Conservation (phyloP, 2,329 filamentous ascomycete genomes). For the Microsporum canis region DNA sequence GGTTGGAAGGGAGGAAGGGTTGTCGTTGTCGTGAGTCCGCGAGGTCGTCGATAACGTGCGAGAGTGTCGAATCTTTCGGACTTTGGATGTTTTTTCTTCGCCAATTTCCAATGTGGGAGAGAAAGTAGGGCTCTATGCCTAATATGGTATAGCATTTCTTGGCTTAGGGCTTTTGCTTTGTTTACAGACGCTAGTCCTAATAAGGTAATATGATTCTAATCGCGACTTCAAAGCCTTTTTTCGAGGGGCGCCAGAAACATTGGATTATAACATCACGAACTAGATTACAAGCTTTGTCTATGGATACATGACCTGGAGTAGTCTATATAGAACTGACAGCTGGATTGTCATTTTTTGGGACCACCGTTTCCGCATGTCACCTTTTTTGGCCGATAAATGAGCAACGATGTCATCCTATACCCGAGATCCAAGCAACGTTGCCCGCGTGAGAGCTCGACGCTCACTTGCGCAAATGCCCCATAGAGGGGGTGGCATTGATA, state of each 20-base stretch:
- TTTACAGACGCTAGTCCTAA: slow-evolving; percentile 26
- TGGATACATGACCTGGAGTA: neutral
- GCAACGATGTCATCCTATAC: slow-evolving; percentile 5
- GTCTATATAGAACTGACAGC: neutral
- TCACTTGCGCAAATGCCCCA: slow-evolving; percentile 55
- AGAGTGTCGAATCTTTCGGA: slow-evolving; percentile 18
- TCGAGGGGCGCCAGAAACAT: neutral
- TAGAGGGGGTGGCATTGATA: slow-evolving; percentile 35
- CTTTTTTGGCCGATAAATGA: neutral
- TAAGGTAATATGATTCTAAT: slow-evolving; percentile 17
- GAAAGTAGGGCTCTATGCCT: slow-evolving; percentile 8
- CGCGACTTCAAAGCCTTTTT: neutral
- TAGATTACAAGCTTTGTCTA: neutral
- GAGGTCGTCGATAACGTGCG: slow-evolving; percentile 19
- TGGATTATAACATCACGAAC: neutral
- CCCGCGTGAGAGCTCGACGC: slow-evolving; percentile 46
- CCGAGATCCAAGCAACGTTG: slow-evolving; percentile 6
- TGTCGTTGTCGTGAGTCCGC: slow-evolving; percentile 18
- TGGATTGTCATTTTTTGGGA: neutral
- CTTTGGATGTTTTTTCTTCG: slow-evolving; percentile 15
- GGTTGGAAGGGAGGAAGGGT: slow-evolving; percentile 16
- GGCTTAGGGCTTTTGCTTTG: slow-evolving; percentile 36
- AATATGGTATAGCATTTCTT: slow-evolving; percentile 23
- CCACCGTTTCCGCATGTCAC: neutral
- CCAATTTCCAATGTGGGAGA: slow-evolving; percentile 29